Conservation (phyloP, 1,139 yeast species). For the Casaregolazyma lundiana region DNA sequence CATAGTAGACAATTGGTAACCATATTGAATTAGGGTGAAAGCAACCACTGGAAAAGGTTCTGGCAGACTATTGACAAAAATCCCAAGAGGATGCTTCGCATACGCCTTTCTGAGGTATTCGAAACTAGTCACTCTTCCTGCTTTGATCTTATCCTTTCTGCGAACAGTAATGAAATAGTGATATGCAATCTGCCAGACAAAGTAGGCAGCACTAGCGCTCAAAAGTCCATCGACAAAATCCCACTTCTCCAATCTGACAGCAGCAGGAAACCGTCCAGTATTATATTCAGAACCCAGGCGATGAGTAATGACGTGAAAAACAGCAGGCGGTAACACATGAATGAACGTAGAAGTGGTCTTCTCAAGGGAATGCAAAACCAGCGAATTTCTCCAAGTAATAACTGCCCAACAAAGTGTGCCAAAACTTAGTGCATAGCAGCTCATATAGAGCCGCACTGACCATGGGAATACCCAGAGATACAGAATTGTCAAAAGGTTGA, state of each 20-base stretch:
- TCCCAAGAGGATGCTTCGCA: conserved; percentile 62
- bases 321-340: conserved; percentile 85
- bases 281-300: conserved; percentile 58
- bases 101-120: conserved; percentile 74
- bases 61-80: conserved; percentile 74
- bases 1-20: conserved; percentile 88
- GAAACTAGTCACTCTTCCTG: conserved; percentile 85
- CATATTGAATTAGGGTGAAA: conserved; percentile 80
- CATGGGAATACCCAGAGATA: conserved; percentile 82
- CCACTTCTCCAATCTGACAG: conserved; percentile 63
- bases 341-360: conserved; percentile 91
- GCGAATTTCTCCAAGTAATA: conserved; percentile 90
- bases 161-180: conserved; percentile 88
- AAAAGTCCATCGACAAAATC: conserved; percentile 65
- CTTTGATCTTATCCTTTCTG: conserved; percentile 71
- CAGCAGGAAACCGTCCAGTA: conserved; percentile 69
- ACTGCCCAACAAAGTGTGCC: conserved; percentile 94
- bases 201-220: conserved; percentile 78
- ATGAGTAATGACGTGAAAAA: conserved; percentile 84
- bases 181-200: conserved; percentile 87
- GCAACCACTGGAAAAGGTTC: conserved; percentile 81
- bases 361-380: conserved; percentile 86
- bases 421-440: conserved; percentile 80
- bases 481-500: conserved; percentile 60
- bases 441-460: conserved; percentile 65